Evolutionary conservation across 2,329 filamentous ascomycete species (phyloP).

Genomic region (Cercospora sojina): DNA sequence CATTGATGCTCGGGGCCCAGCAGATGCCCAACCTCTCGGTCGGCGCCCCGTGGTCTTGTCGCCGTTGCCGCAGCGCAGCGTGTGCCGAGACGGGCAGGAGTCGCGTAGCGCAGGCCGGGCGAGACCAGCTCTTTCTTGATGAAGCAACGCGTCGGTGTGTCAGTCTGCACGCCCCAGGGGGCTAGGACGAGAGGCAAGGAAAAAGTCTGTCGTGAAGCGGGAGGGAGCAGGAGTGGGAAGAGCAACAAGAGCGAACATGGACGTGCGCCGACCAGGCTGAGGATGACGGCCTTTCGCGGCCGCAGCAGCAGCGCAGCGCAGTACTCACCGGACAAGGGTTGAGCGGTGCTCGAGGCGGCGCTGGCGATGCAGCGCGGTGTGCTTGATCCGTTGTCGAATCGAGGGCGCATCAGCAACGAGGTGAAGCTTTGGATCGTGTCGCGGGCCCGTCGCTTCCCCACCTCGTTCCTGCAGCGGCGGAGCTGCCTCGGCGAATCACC

Average conservation of each 20-base stretch:
- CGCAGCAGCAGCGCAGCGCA: background rate
- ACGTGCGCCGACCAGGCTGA: background rate
- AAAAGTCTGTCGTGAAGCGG: background rate
- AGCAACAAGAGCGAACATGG: background rate
- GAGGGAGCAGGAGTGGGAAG: background rate
- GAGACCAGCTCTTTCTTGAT: background rate
- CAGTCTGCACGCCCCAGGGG: background rate
- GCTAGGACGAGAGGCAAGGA: background rate
- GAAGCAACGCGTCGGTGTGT: background rate
- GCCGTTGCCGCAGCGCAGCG: background rate
- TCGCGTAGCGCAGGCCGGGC: background rate
- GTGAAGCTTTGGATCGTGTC: constrained; percentile 1
- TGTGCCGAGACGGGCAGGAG: background rate
- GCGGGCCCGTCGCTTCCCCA: background rate
- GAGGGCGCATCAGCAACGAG: background rate
- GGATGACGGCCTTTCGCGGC: background rate
- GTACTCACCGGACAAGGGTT: background rate
- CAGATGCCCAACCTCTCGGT: constrained; percentile 2
- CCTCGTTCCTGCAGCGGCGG: constrained; percentile 9
- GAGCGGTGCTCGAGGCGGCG: background rate
- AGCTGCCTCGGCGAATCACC: background rate
- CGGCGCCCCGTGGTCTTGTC: background rate
- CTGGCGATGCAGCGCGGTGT: background rate
- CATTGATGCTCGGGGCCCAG: background rate
- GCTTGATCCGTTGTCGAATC: background rate